Evolutionary conservation across 371 early-diverging fungal genomes (phyloP).

Genomic region (Dentiscutata heterogama): DNA sequence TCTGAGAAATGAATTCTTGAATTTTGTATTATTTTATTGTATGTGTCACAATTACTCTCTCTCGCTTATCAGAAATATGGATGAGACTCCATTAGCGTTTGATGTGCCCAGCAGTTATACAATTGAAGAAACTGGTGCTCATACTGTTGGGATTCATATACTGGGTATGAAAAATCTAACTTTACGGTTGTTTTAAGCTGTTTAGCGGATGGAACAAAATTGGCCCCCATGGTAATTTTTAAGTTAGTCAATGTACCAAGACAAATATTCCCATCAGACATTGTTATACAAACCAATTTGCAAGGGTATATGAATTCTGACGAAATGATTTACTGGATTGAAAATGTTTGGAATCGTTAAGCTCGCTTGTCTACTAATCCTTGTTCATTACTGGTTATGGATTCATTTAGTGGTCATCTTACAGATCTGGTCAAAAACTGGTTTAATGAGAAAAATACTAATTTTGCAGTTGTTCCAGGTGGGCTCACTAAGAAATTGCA

Average conservation of each 20-base stretch:
- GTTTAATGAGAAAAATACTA: too few relatives aligned
- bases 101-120: neutral
- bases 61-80: neutral
- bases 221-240: neutral
- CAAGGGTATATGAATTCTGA: neutral
- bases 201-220: constrained; percentile 6
- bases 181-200: constrained; percentile 5
- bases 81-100: too few relatives aligned
- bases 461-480: too few relatives aligned
- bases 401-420: too few relatives aligned
- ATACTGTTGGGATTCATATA: neutral
- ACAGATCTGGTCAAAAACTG: too few relatives aligned
- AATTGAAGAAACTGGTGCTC: neutral
- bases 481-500: too few relatives aligned
- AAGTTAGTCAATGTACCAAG: constrained; percentile 9
- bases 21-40: neutral
- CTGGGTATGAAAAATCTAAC: neutral
- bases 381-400: too few relatives aligned
- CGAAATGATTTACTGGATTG: constrained; percentile 20
- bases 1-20: constrained; percentile 14
- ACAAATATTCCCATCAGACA: neutral
- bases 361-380: too few relatives aligned
- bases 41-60: constrained; percentile 16
- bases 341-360: constrained; percentile 37
- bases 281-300: neutral